Base-by-base conservation (phyloP, 768 basidiomycete genomes). In the Boletus rex-veris region DNA sequence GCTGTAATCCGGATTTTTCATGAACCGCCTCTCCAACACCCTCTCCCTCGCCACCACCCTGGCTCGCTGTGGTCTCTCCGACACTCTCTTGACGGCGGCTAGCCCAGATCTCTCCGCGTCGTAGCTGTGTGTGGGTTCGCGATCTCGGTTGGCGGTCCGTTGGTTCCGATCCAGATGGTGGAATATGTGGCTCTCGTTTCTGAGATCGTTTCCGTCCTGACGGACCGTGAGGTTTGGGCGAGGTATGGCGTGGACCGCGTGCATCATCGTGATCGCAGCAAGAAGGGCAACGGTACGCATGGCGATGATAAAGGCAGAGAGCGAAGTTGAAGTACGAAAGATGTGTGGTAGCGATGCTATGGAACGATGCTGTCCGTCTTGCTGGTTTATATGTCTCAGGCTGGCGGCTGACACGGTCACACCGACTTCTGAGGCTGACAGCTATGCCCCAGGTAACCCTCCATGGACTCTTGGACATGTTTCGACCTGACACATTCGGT, bases 111-210 rank as follows among this genome's bases (percentile, higher is more conserved):
- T 50, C 38, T 45, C 41, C 8, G 40, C 38, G 44, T 37, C 26
- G n/a, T 33, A 46, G 33, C 36, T 19, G 31, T 48, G 36, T 10
- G n/a, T 26, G 35, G 35, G 54, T 18, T 55, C 50, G 40, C 48
- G 62, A 39, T 57, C 48, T 8, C 39, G 55, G 50, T 48, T 48
- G 52, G 64, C 62, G 8, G 65, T 68, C 19, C 54, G 58, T 37
- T 51, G 69, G 48, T 67, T 71, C 15, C 59, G 69, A 48, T 71
- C 69, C 44, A 68, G 31, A 49, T 70, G 66, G 18, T 68, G 66
- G 51, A 68, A 66, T 26, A 64, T 24, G 42, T 68, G 57, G 19
- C 46, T 58, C 26, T 64, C 57, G 52, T 64, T 55, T 26, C 48
- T 50, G 52, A 61, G 53, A 39, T 65, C 55, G 57, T 56, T 26